Conservation (phyloP, 306 rosid genomes). For the Quercus cerris region DNA sequence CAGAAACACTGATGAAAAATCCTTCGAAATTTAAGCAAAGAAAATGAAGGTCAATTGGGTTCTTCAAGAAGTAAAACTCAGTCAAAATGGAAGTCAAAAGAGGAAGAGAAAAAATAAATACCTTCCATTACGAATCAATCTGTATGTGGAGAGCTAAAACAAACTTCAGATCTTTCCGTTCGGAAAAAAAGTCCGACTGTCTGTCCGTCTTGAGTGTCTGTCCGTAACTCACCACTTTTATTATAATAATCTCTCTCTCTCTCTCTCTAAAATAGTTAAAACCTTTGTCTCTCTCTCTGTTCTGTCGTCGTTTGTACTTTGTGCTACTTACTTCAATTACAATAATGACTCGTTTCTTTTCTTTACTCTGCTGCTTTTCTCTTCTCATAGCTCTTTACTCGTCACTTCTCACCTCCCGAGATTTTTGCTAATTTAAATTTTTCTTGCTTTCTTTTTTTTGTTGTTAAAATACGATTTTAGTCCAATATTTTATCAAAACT, state of each 20-base stretch:
- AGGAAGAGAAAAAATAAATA: slow-evolving; percentile 27
- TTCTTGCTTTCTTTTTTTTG: no score
- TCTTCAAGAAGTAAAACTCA: slow-evolving; percentile 4
- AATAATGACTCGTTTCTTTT: neutral
- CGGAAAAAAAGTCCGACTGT: neutral
- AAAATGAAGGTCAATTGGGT: slow-evolving; percentile 11
- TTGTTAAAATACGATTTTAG: no score
- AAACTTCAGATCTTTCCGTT: slow-evolving; percentile 43
- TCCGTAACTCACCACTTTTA: neutral
- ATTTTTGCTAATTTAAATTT: no score
- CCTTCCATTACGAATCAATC: slow-evolving; percentile 45
- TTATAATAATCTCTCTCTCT: neutral
- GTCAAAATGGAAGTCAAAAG: slow-evolving; percentile 33
- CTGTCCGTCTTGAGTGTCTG: no score
- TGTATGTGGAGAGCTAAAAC: neutral
- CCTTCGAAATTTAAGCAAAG: neutral
- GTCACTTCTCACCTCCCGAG: no score
- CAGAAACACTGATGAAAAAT: neutral
- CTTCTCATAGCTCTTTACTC: no score
- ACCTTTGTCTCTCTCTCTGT: neutral
- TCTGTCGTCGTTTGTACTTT: neutral
- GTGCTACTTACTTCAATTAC: neutral
- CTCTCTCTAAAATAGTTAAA: neutral
- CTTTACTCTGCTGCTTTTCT: no score
- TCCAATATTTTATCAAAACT: no score